Evolutionary conservation across 768 basidiomycete species (phyloP), one percentile per base, ranked within the genome.

Genomic region (Russula compacta): DNA sequence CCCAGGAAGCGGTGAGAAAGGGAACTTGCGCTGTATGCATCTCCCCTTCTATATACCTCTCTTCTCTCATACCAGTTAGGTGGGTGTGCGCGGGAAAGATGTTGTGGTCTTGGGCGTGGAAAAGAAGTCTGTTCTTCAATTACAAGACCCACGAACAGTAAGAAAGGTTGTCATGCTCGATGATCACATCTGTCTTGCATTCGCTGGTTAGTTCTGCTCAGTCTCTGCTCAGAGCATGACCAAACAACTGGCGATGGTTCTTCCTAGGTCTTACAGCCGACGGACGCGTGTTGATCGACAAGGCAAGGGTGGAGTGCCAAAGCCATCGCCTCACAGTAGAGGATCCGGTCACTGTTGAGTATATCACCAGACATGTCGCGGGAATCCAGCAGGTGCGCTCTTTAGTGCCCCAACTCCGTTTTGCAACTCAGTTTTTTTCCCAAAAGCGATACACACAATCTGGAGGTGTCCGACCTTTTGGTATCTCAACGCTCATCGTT

Each of bases 101-200:
- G 90, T 95, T 33, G 97, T 98, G 2, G 92, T 99, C 4, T 79
- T 99, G 29, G 97, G 95, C 53, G 95, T 98, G 35, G 97, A 99
- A 81, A 98, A 98, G 89, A 98, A 98, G 76, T 93, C 92, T 0
- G 85, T 97, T 33, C 79, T 98, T 11, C 97, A 99, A 74, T 82
- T 99, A 17, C 97, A 99, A 78, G 97, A 99, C 74, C 94, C 97
- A 7, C 82, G 97, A 56, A 99, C 97, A 1, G 95, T 98, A 15
- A 81, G 97, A 56, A 99, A 99, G 74, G 95, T 98, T 8, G 97
- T 91, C 60, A 94, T 98, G 93, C 77, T 99, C 54, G 97, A 99
- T 71, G 97, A 99, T 71, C 97, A 99, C 71, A 75, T 99, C 60
- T 98, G 94, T 71, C 80, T 98, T 59, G 97, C 95, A 17, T 99